These are phyloP conservation scores for Entoloma clypeatum DNA, from an alignment of 1,284 basidiomycete species.

Conservation along the genomic window DNA sequence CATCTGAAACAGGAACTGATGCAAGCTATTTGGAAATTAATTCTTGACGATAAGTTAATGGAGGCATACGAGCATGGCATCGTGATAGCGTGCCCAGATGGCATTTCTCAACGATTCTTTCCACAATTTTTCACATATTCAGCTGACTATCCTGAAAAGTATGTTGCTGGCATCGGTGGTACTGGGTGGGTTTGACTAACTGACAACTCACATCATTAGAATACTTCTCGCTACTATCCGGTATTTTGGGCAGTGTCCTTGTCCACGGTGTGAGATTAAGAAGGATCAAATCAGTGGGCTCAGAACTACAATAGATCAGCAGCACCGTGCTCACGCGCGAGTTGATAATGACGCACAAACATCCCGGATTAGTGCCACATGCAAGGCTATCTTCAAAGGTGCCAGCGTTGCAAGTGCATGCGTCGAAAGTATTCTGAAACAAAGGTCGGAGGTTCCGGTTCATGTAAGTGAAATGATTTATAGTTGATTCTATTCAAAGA, in stretches of 20 bases:
- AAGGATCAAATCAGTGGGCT: conserved; percentile 18
- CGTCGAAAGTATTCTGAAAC: conserved; percentile 6
- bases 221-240: conserved; percentile 26
- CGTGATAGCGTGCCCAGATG: conserved; percentile 20
- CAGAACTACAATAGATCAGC: conserved; percentile 16
- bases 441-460: background rate
- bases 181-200: too few relatives aligned
- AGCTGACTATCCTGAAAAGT: conserved; percentile 30
- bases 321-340: background rate
- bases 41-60: background rate
- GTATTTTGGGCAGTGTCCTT: conserved; percentile 24
- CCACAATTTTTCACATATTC: conserved; percentile 28
- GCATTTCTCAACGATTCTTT: conserved; percentile 21
- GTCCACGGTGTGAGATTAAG: conserved; percentile 24
- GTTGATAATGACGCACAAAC: background rate
- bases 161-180: background rate
- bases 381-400: conserved; percentile 2
- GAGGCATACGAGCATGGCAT: conserved; percentile 13
- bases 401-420: background rate
- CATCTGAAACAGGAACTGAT: background rate
- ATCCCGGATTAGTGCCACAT: background rate
- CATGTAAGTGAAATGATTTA: conserved; percentile 3
- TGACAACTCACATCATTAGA: conserved; percentile 17
- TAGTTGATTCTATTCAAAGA: background rate
- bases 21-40: background rate